phyloP scores from a whole-genome alignment of 2,329 filamentous ascomycete genomes.

The Fusarium sp. region DNA sequence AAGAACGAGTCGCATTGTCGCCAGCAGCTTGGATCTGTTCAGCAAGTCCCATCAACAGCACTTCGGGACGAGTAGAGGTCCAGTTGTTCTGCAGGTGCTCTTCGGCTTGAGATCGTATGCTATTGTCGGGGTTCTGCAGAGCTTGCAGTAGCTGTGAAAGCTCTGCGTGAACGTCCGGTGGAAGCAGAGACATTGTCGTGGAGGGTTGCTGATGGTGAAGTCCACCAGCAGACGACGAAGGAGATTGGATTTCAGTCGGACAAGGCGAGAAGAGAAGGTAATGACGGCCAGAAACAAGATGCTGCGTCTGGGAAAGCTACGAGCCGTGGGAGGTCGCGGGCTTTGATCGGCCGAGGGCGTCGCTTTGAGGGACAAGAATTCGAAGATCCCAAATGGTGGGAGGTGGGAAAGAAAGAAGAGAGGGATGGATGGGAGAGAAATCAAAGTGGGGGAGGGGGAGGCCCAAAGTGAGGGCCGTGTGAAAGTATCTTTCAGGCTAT shows the following conservation, averaged over 20 bases:
- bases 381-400: constrained; percentile 41
- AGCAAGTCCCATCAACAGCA: constrained; percentile 91
- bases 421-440: constrained; percentile 42
- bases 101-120: constrained; percentile 84
- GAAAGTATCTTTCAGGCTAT: constrained; percentile 17
- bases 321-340: constrained; percentile 35
- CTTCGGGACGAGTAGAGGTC: constrained; percentile 82
- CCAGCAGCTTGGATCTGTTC: constrained; percentile 88
- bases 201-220: constrained; percentile 45
- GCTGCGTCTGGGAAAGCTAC: constrained; percentile 29
- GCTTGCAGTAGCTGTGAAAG: constrained; percentile 87
- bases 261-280: constrained; percentile 9
- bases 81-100: constrained; percentile 92
- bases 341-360: constrained; percentile 34
- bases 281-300: constrained; percentile 6
- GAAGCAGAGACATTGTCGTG: constrained; percentile 81
- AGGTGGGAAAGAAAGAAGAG: constrained; percentile 42
- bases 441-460: constrained; percentile 45
- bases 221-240: constrained; percentile 46
- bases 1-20: constrained; percentile 84
- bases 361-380: constrained; percentile 38
- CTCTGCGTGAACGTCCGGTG: constrained; percentile 84
- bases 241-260: constrained; percentile 27
- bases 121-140: constrained; percentile 90
- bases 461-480: constrained; percentile 31